These are phyloP conservation scores for Skeletonema menzelii DNA, from an alignment of 108 stramenopile genomes.

Conservation along the genomic window DNA sequence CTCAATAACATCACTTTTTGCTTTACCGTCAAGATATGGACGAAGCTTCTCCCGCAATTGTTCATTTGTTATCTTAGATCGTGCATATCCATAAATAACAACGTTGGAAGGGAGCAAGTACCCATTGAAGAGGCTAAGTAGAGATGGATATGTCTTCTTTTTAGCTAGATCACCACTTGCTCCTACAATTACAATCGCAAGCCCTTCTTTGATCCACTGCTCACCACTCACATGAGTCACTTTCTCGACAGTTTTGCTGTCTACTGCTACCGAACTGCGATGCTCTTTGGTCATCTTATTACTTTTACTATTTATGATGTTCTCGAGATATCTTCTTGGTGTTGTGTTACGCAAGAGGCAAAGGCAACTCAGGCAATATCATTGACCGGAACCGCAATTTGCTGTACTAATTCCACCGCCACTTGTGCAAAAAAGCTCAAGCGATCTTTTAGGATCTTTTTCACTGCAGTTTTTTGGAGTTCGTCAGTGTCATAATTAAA, in stretches of 20 bases:
- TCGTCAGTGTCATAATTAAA: too few species aligned
- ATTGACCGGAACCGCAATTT: too few species aligned
- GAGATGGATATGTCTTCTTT: slow-evolving; percentile 95
- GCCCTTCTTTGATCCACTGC: slow-evolving; percentile 26
- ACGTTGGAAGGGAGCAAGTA: slow-evolving; percentile 74
- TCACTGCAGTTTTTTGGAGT: too few species aligned
- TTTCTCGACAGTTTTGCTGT: slow-evolving; percentile 1
- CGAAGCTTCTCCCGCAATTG: slow-evolving; percentile 81
- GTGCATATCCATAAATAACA: slow-evolving; percentile 91
- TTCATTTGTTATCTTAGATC: slow-evolving; percentile 76
- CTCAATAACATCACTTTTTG: slow-evolving; percentile 52
- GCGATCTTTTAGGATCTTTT: too few species aligned
- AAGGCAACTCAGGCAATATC: too few species aligned
- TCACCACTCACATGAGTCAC: neutral
- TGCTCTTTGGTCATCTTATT: neutral
- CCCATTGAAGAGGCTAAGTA: slow-evolving; percentile 83
- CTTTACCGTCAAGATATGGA: slow-evolving; percentile 60
- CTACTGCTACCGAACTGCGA: neutral
- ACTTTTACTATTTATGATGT: too few species aligned
- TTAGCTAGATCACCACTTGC: slow-evolving; percentile 96
- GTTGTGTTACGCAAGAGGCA: too few species aligned
- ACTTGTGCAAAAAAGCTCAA: too few species aligned
- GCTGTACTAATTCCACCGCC: neutral
- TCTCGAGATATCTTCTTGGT: too few species aligned
- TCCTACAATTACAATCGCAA: slow-evolving; percentile 82